These are phyloP conservation scores for Piper longum DNA, from an alignment of 164 flowering plant genomes.

Conservation along the genomic window DNA sequence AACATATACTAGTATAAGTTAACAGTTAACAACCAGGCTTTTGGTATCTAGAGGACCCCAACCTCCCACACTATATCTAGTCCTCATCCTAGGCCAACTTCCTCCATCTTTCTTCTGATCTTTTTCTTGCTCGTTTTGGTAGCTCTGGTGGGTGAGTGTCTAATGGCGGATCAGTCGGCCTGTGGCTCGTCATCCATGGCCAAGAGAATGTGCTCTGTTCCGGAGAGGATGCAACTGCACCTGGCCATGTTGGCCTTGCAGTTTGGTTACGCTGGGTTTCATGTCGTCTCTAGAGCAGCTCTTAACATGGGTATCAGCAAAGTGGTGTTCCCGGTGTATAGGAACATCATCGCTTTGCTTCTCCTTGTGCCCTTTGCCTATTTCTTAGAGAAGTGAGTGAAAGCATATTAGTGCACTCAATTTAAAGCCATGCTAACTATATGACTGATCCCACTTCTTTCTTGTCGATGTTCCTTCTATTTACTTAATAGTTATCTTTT, in stretches of 20 bases:
- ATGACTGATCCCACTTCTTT: background rate
- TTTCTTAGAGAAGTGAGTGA: conserved; percentile 75
- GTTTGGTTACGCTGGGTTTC: conserved; percentile 98
- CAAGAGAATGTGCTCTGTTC: conserved; percentile 43
- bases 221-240: conserved; percentile 77
- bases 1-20: background rate
- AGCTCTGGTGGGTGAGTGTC: background rate
- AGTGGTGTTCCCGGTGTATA: conserved; percentile 78
- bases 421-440: too few relatives aligned
- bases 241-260: conserved; percentile 98
- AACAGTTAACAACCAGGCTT: background rate
- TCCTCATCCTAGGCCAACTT: background rate
- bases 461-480: background rate
- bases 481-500: background rate
- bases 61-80: background rate
- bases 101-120: background rate
- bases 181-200: background rate
- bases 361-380: conserved; percentile 86
- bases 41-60: background rate
- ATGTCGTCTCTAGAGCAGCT: conserved; percentile 90
- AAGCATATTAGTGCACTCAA: background rate
- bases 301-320: conserved; percentile 98
- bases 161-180: conserved; percentile 1
- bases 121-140: background rate
- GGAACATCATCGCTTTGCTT: conserved; percentile 84